Evolutionary conservation across 2,329 filamentous ascomycete species (phyloP).

Genomic region (Penicillium sp.): DNA sequence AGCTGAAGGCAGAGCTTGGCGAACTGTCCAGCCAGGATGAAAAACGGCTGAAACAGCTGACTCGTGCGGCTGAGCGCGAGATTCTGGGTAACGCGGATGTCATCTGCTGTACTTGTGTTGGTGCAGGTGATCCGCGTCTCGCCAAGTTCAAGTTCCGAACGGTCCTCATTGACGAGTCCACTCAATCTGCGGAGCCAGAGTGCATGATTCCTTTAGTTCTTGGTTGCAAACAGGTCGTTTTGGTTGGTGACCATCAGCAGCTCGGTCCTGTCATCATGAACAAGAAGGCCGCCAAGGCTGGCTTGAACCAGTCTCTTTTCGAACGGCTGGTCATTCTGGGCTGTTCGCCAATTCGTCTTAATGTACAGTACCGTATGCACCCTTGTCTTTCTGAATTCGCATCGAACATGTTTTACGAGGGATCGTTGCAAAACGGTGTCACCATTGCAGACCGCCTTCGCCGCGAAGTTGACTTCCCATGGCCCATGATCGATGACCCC

Average conservation of each 20-base stretch:
- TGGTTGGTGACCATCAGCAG: conserved; percentile 97
- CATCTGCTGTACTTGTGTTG: conserved; percentile 97
- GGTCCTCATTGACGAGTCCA: conserved; percentile 96
- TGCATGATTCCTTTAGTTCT: conserved; percentile 98
- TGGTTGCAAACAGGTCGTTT: conserved; percentile 97
- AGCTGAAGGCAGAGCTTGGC: conserved; percentile 86
- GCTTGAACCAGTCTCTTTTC: conserved; percentile 96
- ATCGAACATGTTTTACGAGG: conserved; percentile 99
- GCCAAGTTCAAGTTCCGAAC: conserved; percentile 98
- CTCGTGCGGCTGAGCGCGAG: conserved; percentile 88
- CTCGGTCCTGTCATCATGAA: conserved; percentile 99
- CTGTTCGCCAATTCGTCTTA: conserved; percentile 85
- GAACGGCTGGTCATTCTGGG: conserved; percentile 93
- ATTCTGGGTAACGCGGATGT: conserved; percentile 95
- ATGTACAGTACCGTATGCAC: conserved; percentile 99
- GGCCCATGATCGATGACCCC: conserved; percentile 88
- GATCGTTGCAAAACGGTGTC: conserved; percentile 93
- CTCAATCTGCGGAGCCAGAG: conserved; percentile 95
- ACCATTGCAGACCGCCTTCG: conserved; percentile 84
- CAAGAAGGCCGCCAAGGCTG: conserved; percentile 98
- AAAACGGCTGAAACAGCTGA: conserved; percentile 97
- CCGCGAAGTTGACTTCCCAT: conserved; percentile 94
- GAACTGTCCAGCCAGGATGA: conserved; percentile 94
- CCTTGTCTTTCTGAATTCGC: conserved; percentile 95
- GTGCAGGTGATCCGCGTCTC: conserved; percentile 90